Conservation (phyloP, 768 basidiomycete species). For the Mycena alexandri region DNA sequence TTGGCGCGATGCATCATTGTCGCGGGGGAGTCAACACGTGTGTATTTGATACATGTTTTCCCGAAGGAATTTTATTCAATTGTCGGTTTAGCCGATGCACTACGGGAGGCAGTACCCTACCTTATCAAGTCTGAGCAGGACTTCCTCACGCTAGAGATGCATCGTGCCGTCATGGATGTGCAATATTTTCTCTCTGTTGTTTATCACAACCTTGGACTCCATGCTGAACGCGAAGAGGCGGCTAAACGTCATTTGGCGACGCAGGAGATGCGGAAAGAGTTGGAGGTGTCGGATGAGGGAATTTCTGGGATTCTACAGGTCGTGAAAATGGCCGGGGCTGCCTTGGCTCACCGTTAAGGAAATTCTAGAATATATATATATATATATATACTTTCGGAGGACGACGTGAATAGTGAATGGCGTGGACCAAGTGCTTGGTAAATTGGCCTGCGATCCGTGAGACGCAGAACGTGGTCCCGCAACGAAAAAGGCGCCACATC, state of each 20-base stretch:
- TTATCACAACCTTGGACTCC: constrained; percentile 76
- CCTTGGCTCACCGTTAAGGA: constrained; percentile 56
- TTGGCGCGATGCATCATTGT: constrained; percentile 82
- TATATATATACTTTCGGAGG: no score
- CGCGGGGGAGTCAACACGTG: constrained; percentile 62
- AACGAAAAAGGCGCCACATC: no score
- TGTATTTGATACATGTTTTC: constrained; percentile 1
- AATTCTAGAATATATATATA: no score
- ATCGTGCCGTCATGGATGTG: constrained; percentile 71
- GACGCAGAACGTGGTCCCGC: neutral
- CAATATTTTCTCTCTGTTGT: constrained; percentile 79
- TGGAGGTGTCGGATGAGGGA: constrained; percentile 66
- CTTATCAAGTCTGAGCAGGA: constrained; percentile 76
- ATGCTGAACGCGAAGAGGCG: constrained; percentile 65
- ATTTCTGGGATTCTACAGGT: constrained; percentile 68
- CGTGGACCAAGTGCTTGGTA: no score
- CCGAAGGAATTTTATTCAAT: neutral
- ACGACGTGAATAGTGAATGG: no score
- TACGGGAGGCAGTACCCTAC: constrained; percentile 71
- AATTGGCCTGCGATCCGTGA: no score
- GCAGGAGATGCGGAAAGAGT: constrained; percentile 52
- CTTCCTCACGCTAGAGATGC: constrained; percentile 70
- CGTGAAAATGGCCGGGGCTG: constrained; percentile 69
- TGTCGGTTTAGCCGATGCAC: constrained; percentile 49
- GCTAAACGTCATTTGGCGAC: constrained; percentile 64